Evolutionary conservation across 192 early-diverging fungal species (phyloP).

Genomic region (Entophlyctis luteolus): DNA sequence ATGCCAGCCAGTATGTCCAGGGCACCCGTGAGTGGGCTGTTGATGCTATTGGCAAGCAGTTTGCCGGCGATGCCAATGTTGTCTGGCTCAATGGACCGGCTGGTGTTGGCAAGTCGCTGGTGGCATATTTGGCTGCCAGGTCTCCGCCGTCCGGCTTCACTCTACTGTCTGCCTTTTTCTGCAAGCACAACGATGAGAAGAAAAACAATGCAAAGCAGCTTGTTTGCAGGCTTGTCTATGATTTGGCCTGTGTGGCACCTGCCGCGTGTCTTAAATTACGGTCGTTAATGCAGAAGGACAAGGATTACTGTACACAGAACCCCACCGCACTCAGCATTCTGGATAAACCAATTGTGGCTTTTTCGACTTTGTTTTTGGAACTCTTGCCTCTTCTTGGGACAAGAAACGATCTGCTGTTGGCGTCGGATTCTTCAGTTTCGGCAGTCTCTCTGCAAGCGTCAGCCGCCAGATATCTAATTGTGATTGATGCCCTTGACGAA

Average conservation of each 20-base stretch:
- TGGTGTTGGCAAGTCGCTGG: slow-evolving; percentile 20
- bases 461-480: too few relatives aligned
- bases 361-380: neutral
- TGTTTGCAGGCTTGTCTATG: slow-evolving; percentile 4
- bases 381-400: neutral
- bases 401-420: too few relatives aligned
- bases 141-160: slow-evolving; percentile 7
- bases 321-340: too few relatives aligned
- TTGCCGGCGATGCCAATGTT: neutral
- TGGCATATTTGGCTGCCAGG: neutral
- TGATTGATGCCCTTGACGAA: slow-evolving; percentile 30
- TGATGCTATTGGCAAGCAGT: neutral
- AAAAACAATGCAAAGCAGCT: slow-evolving; percentile 4
- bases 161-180: slow-evolving; percentile 29
- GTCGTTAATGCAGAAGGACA: neutral
- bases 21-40: slow-evolving; percentile 4
- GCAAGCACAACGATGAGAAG: slow-evolving; percentile 22
- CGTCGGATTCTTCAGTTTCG: too few relatives aligned
- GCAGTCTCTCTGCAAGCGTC: too few relatives aligned
- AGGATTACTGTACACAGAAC: too few relatives aligned
- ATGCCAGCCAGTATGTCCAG: neutral
- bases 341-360: neutral
- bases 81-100: slow-evolving; percentile 14
- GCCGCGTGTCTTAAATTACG: neutral
- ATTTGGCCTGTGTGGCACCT: neutral